These are phyloP conservation scores for Rhodotorula sp. DNA, from an alignment of 1,284 basidiomycete species.

Conservation along the genomic window DNA sequence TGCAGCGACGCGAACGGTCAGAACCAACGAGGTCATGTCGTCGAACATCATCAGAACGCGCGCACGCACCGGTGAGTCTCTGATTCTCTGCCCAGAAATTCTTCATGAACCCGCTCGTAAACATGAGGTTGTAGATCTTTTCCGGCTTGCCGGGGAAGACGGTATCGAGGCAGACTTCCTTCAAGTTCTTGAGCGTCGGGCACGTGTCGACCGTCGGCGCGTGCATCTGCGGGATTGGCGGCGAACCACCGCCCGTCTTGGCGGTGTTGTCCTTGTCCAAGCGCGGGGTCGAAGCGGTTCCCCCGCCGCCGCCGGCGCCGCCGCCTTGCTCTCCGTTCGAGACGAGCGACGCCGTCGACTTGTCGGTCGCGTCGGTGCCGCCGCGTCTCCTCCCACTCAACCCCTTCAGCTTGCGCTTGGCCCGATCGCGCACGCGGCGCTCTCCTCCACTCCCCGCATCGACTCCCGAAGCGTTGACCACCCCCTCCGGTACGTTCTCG, in stretches of 20 bases:
- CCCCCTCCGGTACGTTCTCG: conserved; percentile 12
- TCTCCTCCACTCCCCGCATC: conserved; percentile 1
- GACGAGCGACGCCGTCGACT: not conserved
- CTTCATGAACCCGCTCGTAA: conserved; percentile 92
- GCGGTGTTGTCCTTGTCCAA: conserved; percentile 7
- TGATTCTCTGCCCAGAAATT: conserved; percentile 86
- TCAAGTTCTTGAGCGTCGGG: conserved; percentile 39
- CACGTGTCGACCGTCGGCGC: conserved; percentile 31
- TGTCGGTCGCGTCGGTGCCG: conserved; percentile 12
- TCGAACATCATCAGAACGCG: not conserved
- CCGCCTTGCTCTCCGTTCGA: not conserved
- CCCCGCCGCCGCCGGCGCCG: not conserved
- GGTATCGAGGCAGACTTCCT: conserved; percentile 38
- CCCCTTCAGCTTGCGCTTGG: conserved; percentile 39
- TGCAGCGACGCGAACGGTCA: conserved; percentile 5
- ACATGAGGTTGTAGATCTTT: conserved; percentile 93
- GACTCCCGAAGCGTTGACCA: not conserved
- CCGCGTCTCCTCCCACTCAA: conserved; percentile 43
- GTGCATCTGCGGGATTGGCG: conserved; percentile 13
- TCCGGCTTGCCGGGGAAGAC: conserved; percentile 83
- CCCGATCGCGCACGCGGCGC: conserved; percentile 28
- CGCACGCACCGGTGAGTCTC: conserved; percentile 75
- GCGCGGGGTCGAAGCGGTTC: not conserved
- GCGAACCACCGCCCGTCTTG: not conserved
- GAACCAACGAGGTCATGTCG: not conserved